phyloP scores from a whole-genome alignment of 805 yeast species.

The Brettanomyces anomalus region DNA sequence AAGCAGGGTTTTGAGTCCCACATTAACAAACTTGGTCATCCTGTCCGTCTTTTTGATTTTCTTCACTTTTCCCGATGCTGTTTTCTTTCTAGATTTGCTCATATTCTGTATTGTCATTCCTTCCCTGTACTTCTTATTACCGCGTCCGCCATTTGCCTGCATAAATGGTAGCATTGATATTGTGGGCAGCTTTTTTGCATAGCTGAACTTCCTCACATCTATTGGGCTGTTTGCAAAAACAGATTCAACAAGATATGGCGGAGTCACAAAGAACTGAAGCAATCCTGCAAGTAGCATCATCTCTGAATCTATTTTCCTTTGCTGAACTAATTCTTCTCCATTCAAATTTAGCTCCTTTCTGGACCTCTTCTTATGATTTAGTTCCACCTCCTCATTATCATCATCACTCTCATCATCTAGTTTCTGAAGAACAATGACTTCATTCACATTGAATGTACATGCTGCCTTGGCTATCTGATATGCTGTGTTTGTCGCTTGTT shows the following conservation, averaged over 20 bases:
- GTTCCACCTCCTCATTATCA: constrained; percentile 5
- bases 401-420: constrained; percentile 17
- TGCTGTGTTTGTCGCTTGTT: constrained; percentile 63
- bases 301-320: constrained; percentile 12
- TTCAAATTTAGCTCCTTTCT: constrained; percentile 6
- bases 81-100: constrained; percentile 30
- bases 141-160: constrained; percentile 31
- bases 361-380: constrained; percentile 1
- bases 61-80: constrained; percentile 27
- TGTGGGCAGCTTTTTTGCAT: constrained; percentile 62
- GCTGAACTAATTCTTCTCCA: constrained; percentile 3
- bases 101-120: constrained; percentile 46
- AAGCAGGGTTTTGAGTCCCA: constrained; percentile 55
- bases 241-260: constrained; percentile 64
- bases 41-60: constrained; percentile 41
- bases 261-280: constrained; percentile 76
- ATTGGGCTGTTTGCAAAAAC: constrained; percentile 33
- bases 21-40: constrained; percentile 65
- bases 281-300: constrained; percentile 56
- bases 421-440: constrained; percentile 61
- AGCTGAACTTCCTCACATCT: constrained; percentile 27
- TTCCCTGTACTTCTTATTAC: constrained; percentile 36
- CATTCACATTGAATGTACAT: constrained; percentile 60
- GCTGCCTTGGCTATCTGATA: constrained; percentile 77
- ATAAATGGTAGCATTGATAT: constrained; percentile 69